Evolutionary conservation across 1,284 basidiomycete genomes (phyloP), one percentile per base, ranked within the genome.

Genomic region (Ustilago crameri): DNA sequence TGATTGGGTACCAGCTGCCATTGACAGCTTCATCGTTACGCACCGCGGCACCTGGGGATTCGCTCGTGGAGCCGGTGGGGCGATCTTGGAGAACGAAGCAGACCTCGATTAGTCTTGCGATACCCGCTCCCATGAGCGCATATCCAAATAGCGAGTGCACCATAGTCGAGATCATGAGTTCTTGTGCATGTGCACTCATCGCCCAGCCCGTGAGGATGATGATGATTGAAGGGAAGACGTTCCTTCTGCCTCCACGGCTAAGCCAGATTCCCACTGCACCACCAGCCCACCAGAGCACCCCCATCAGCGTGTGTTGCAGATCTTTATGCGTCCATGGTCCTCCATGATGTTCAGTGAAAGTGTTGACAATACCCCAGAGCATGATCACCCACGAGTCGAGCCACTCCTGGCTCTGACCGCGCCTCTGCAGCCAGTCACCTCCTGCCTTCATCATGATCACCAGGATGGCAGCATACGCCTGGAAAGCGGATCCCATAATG

Each of bases 161-260:
- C 90, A 91, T 74, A 10, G 80, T 80, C 3, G 42, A 68, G 49
- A 76, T 51, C 73, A 68, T 76, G 51, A 94, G 86, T 9, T 88
- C 89, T 85, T 97, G 95, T 2, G 88, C 88, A 75, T 97, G 95
- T 40, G 91, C 90, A 3, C 91, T 91, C 93, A 97, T 95, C 0
- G 91, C 94, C 91, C 93, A 97, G 2, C 95, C 95, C 12, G 79
- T 79, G n/a, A 76, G 18, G 17, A 61, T 51, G 57, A 76, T 93
- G 91, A 97, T 93, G 32, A 94, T 66, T 17, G 88, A 89, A 2
- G 95, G 94, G 3, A 95, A 86, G 22, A 95, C 88, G 44, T 90
- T 92, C 58, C 93, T 88, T 87, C 91, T 90, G 58, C 93, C 93
- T 42, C 91, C 90, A 49, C 93, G 87, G 18, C 92, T 88, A 14